These are phyloP conservation scores for Russula abietina DNA, from an alignment of 768 basidiomycete genomes.

Conservation along the genomic window DNA sequence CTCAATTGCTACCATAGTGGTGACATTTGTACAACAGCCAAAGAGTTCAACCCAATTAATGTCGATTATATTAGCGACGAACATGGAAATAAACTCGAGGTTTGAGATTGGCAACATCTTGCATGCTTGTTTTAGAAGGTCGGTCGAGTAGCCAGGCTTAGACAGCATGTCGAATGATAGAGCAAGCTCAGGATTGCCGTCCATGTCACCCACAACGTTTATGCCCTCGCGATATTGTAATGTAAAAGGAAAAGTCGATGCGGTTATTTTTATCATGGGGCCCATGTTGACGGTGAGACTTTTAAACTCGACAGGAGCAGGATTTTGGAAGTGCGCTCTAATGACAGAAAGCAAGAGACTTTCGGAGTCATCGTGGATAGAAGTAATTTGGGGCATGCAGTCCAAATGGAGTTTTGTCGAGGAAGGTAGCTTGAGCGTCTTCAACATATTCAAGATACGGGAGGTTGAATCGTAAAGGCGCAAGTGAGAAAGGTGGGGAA, in stretches of 20 bases:
- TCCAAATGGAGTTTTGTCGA: background rate
- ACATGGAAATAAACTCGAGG: constrained; percentile 5
- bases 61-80: background rate
- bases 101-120: constrained; percentile 1
- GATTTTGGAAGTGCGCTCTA: background rate
- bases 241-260: background rate
- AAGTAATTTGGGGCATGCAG: background rate
- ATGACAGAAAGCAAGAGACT: background rate
- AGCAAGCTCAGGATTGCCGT: background rate
- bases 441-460: no score
- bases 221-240: background rate
- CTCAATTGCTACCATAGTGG: background rate
- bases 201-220: background rate
- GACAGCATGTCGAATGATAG: background rate
- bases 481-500: no score
- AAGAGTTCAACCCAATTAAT: constrained; percentile 1
- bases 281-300: background rate
- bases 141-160: background rate
- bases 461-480: no score
- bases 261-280: background rate
- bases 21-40: constrained; percentile 1
- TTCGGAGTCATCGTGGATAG: background rate
- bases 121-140: background rate
- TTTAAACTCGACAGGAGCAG: background rate
- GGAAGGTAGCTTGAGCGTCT: background rate